These are phyloP conservation scores for Trichoderma sp. DNA, from an alignment of 2,329 filamentous ascomycete species.

Conservation along the genomic window DNA sequence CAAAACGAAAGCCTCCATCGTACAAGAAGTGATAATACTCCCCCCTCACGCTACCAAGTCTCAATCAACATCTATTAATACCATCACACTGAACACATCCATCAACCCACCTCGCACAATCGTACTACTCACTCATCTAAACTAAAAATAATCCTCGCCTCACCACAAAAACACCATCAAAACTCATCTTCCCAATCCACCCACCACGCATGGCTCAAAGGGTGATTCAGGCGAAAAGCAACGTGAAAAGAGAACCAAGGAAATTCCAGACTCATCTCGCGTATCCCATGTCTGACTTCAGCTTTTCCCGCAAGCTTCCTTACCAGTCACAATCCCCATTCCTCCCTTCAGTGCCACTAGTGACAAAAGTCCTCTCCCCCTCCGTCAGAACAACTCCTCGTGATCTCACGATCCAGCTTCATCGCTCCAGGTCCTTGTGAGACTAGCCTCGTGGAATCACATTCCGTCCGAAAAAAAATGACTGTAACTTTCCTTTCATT, in stretches of 20 bases:
- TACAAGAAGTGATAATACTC: too few relatives aligned
- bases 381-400: too few relatives aligned
- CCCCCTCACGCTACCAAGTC: neutral
- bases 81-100: neutral
- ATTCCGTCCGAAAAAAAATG: neutral
- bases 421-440: neutral
- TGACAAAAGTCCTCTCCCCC: too few relatives aligned
- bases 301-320: neutral
- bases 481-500: conserved; percentile 16
- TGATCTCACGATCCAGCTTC: neutral
- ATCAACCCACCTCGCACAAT: neutral
- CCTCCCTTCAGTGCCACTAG: neutral
- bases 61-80: neutral
- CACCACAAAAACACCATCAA: too few relatives aligned
- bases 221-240: too few relatives aligned
- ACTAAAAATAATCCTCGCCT: too few relatives aligned
- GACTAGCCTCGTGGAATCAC: neutral
- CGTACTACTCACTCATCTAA: neutral
- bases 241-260: neutral
- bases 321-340: neutral
- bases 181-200: too few relatives aligned
- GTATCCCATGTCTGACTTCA: conserved; percentile 11
- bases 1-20: neutral
- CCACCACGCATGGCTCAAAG: neutral
- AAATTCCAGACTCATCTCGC: neutral